Evolutionary conservation across 768 basidiomycete genomes (phyloP), one percentile per base, ranked within the genome.

Genomic region (Collybia mongolica): DNA sequence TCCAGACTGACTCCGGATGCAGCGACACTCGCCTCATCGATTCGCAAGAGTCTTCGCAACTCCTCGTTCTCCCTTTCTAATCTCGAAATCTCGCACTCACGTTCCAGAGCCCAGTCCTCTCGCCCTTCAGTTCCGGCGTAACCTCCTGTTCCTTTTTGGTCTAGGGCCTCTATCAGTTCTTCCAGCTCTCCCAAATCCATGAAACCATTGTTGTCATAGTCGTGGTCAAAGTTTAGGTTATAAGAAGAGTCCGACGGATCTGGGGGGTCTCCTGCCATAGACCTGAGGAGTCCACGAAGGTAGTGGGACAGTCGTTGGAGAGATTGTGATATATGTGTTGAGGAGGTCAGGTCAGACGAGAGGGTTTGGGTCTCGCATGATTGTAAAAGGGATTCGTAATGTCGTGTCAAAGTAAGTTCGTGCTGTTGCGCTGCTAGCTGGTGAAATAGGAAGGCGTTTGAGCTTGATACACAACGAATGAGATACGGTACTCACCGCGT

Each of bases 371-470:
- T 75, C 56, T 87, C 87, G 39, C 82, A 84, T 2, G 82, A 70
- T 23, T 80, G 72, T 24, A 98, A 80, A 8, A 98, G 77, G 9
- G 77, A 71, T 63, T 98, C 94, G 67, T 98, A 98, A 64, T 98
- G 94, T 44, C 87, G 83, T 44, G 88, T 88, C 12, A 98, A 72
- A 0, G 88, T 89, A 8, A 88, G 75, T 60, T 97, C 92, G 61
- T 98, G 93, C 54, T 88, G 87, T 61, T 94, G 90, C 0, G 93
- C 89, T n/a, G 94, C 91, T 54, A 88, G 71, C 94, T 98, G 64
- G 6, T 41, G 15, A 26, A 17, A 14, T 6, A 22, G 18, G n/a
- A 46, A 35, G 17, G 17, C n/a, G 39, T 19, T 41, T 39, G 45
- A 29, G 44, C 32, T 38, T 15, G 38, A 2, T 23, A 11, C 15